Evolutionary conservation across 2,329 filamentous ascomycete species (phyloP).

Genomic region (Sclerotinia trifoliorum): DNA sequence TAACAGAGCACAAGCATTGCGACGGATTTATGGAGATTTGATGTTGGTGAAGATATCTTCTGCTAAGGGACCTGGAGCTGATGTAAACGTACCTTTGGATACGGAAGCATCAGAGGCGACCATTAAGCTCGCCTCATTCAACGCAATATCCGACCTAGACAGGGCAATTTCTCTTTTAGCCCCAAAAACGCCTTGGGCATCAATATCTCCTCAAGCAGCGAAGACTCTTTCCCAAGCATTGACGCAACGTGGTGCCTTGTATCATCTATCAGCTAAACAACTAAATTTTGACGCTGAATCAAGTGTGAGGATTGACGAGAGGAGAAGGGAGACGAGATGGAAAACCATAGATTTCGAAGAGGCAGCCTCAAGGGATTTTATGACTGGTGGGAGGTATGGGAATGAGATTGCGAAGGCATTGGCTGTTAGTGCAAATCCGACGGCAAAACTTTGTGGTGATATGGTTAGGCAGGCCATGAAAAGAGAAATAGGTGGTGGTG

Average conservation of each 20-base stretch:
- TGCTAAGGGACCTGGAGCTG: neutral
- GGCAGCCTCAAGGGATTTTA: constrained; percentile 61
- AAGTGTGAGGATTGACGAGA: constrained; percentile 28
- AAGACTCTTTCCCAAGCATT: constrained; percentile 67
- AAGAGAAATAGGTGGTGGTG: constrained; percentile 53
- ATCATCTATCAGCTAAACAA: constrained; percentile 54
- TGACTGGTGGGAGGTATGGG: constrained; percentile 62
- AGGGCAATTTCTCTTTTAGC: constrained; percentile 58
- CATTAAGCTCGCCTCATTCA: constrained; percentile 44
- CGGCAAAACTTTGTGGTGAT: constrained; percentile 66
- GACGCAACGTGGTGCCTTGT: constrained; percentile 68
- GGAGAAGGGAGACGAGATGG: constrained; percentile 13
- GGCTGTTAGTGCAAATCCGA: constrained; percentile 65
- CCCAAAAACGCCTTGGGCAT: constrained; percentile 49
- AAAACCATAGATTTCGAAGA: constrained; percentile 58
- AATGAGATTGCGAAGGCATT: constrained; percentile 64
- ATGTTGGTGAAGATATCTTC: constrained; percentile 9
- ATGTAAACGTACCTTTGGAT: constrained; percentile 29
- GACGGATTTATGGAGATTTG: constrained; percentile 60
- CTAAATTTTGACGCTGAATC: constrained; percentile 24
- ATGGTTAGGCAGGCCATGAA: constrained; percentile 69
- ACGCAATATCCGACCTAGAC: constrained; percentile 54
- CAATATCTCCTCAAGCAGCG: constrained; percentile 62
- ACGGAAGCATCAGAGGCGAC: constrained; percentile 45
- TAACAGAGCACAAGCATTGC: constrained; percentile 68